Conservation (phyloP, 2,329 filamentous ascomycete species). For the Lizonia empirigonia region DNA sequence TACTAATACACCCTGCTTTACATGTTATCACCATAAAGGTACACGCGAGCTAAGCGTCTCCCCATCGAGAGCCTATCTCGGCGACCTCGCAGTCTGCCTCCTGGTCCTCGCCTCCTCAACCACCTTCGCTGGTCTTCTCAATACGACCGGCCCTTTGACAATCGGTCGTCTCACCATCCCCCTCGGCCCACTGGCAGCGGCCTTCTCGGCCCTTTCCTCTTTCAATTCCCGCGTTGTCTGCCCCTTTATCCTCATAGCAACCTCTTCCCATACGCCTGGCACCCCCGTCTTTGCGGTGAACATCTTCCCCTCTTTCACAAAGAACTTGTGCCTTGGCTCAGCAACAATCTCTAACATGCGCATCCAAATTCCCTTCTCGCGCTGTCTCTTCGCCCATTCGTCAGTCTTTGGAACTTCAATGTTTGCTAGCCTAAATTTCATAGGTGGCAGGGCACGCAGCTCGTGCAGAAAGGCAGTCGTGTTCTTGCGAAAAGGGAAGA, state of each 20-base stretch:
- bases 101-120: constrained; percentile 22
- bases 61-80: neutral
- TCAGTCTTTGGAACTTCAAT: constrained; percentile 37
- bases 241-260: constrained; percentile 36
- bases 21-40: neutral
- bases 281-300: constrained; percentile 41
- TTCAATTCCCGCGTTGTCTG: constrained; percentile 24
- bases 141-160: constrained; percentile 4
- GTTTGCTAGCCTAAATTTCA: constrained; percentile 39
- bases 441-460: constrained; percentile 38
- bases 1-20: neutral
- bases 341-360: constrained; percentile 31
- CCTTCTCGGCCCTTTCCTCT: constrained; percentile 3
- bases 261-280: constrained; percentile 45
- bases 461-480: constrained; percentile 40
- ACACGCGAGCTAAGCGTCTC: neutral
- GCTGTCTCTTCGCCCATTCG: constrained; percentile 26
- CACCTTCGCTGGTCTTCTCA: constrained; percentile 6
- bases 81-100: constrained; percentile 31
- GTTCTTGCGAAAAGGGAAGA: constrained; percentile 39
- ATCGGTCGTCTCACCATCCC: constrained; percentile 4
- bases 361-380: constrained; percentile 24
- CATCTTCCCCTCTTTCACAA: constrained; percentile 41
- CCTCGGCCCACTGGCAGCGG: neutral
- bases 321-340: constrained; percentile 44